These are phyloP conservation scores for Curvularia sp. DNA, from an alignment of 2,329 filamentous ascomycete species.

Conservation along the genomic window DNA sequence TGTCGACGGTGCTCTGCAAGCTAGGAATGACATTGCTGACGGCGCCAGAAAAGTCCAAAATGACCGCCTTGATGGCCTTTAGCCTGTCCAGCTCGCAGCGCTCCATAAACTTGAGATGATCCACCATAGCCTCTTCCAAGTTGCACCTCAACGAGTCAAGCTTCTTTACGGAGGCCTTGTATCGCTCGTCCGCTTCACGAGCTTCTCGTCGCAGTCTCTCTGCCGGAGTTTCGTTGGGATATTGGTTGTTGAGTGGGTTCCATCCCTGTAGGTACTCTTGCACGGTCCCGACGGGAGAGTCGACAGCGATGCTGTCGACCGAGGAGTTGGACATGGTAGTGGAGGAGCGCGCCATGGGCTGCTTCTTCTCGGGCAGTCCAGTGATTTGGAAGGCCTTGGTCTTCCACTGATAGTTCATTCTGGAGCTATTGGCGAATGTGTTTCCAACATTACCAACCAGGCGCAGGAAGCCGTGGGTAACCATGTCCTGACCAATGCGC, in stretches of 20 bases:
- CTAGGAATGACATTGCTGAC: constrained; percentile 98
- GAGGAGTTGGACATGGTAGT: constrained; percentile 64
- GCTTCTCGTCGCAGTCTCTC: constrained; percentile 89
- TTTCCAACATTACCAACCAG: constrained; percentile 93
- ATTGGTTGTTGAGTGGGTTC: constrained; percentile 87
- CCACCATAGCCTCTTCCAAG: constrained; percentile 92
- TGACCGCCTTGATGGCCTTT: constrained; percentile 97
- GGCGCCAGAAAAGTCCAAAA: constrained; percentile 95
- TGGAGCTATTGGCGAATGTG: constrained; percentile 95
- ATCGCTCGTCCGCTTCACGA: constrained; percentile 87
- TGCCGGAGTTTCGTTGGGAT: constrained; percentile 91
- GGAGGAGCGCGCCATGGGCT: constrained; percentile 72
- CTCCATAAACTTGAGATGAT: constrained; percentile 94
- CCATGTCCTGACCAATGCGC: constrained; percentile 91
- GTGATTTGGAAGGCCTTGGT: constrained; percentile 87
- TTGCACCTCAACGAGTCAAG: constrained; percentile 91
- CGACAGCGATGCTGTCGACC: constrained; percentile 60
- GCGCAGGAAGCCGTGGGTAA: constrained; percentile 83
- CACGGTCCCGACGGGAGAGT: constrained; percentile 83
- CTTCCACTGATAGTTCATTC: constrained; percentile 97
- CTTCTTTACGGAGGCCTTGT: constrained; percentile 84
- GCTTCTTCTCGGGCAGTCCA: constrained; percentile 88
- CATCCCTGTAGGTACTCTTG: constrained; percentile 90
- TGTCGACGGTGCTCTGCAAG: constrained; percentile 92
- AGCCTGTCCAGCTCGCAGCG: constrained; percentile 94